Evolutionary conservation across 371 early-diverging fungal species (phyloP).

Genomic region (Mucor plumbeus): DNA sequence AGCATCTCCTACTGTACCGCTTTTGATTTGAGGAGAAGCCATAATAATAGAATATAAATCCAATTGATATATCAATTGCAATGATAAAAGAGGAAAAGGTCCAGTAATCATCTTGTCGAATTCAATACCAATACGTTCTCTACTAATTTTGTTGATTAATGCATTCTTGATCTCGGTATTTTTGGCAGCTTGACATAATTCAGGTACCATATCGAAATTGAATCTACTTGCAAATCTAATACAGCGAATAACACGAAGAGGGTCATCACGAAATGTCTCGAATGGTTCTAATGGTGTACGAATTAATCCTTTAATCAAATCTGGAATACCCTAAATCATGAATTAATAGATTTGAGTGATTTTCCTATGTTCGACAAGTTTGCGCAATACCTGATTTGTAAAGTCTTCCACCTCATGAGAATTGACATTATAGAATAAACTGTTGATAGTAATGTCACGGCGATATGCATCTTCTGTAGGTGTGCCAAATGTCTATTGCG

Average conservation of each 20-base stretch:
- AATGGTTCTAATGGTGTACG: conserved; percentile 95
- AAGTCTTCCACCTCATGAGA: conserved; percentile 92
- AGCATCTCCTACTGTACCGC: conserved; percentile 38
- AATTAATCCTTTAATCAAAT: conserved; percentile 74
- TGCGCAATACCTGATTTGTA: conserved; percentile 63
- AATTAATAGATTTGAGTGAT: too few species aligned
- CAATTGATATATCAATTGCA: conserved; percentile 56
- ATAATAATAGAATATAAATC: conserved; percentile 65
- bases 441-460: conserved; percentile 98
- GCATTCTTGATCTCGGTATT: conserved; percentile 67
- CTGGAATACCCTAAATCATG: conserved; percentile 67
- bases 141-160: conserved; percentile 87
- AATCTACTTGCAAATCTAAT: conserved; percentile 97
- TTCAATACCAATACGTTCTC: conserved; percentile 96
- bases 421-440: conserved; percentile 97
- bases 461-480: conserved; percentile 97
- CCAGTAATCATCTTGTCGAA: conserved; percentile 94
- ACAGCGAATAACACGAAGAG: conserved; percentile 95
- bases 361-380: too few species aligned
- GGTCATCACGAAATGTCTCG: conserved; percentile 97
- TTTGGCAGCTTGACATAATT: conserved; percentile 70
- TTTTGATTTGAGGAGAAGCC: conserved; percentile 46
- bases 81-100: conserved; percentile 53
- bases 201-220: conserved; percentile 77
- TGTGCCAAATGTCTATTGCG: conserved; percentile 82